Evolutionary conservation across 192 early-diverging fungal genomes (phyloP).

Genomic region (Haplosporangium gracile): DNA sequence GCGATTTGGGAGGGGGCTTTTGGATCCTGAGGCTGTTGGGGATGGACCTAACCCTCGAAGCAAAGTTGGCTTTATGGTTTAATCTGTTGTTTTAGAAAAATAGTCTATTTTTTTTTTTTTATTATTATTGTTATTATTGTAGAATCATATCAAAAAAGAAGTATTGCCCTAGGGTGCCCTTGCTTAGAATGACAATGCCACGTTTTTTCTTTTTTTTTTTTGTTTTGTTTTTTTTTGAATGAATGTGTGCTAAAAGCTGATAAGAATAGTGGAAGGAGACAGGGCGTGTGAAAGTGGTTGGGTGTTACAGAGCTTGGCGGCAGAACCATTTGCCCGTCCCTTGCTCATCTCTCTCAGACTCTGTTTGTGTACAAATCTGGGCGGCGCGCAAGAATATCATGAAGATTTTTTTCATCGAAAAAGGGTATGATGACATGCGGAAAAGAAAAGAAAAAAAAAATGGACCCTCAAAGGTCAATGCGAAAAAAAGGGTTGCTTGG

Average conservation of each 20-base stretch:
- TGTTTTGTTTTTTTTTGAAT: neutral
- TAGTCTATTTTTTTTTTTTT: neutral
- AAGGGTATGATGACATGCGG: too few species aligned
- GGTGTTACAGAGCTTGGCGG: neutral
- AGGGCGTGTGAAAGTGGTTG: neutral
- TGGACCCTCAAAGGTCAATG: too few species aligned
- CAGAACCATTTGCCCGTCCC: neutral
- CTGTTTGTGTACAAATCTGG: neutral
- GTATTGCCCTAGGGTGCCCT: neutral
- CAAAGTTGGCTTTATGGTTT: constrained; percentile 29
- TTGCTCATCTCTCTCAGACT: too few species aligned
- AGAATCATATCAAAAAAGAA: too few species aligned
- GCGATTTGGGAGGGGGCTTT: constrained; percentile 19
- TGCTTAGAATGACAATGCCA: too few species aligned
- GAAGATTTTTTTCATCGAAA: neutral
- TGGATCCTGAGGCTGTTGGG: constrained; percentile 19
- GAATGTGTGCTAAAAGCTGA: too few species aligned
- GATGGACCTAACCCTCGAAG: neutral
- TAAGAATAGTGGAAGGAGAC: too few species aligned
- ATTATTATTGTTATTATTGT: neutral
- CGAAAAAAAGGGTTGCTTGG: too few species aligned
- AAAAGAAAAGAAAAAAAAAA: too few species aligned
- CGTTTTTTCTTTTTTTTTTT: neutral
- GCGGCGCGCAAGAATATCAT: neutral
- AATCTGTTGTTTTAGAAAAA: neutral